Base-by-base conservation (phyloP, 441 rosid species). In the Populus hybrid region DNA sequence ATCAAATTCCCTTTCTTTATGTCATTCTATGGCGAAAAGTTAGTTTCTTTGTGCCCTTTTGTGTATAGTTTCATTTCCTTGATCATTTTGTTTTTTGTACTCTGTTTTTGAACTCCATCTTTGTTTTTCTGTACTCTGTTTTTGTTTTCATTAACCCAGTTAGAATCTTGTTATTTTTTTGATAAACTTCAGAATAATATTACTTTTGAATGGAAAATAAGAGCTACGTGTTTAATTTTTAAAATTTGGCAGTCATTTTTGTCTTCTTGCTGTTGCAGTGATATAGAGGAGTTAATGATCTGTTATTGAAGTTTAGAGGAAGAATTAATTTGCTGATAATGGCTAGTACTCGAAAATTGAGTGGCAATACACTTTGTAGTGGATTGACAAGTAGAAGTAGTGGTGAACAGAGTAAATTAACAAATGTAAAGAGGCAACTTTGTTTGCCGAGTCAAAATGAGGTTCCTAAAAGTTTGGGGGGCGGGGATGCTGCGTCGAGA, bases 341-440 rank as follows among this genome's bases (percentile, higher is more conserved):
- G 69, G 85, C 89, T 92, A 81, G 81, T 21, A 79, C 86, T 63
- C 83, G 87, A 61, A 86, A 84, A 82, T 76, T 87, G 18, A 75
- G 84, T 66, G 86, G 88, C 70, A 67, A 76, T 61, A 63, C 81
- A 70, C 74, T 86, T 65, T 77, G 79, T 61, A 59, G 46, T 74
- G 91, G 91, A 63, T 74, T 89, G 78, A 63, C 78, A 24, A 53
- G 77, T 74, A 80, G 85, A 76, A 82, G 66, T 50, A 67, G 65
- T 24, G 80, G 69, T 36, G 82, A 77, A 57, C 77, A 78, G 67
- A 77, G 79, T 73, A 59, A 71, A 73, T 67, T 67, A 5, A 74
- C 57, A 3, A 78, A 79, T 46, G 32, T 73, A 71, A 73, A 38
- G 5, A 76, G 80, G 66, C 83, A 69, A 9, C 35, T 42, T 66